Base-by-base conservation (phyloP, 768 basidiomycete species). In the Boletellus ananiceps region DNA sequence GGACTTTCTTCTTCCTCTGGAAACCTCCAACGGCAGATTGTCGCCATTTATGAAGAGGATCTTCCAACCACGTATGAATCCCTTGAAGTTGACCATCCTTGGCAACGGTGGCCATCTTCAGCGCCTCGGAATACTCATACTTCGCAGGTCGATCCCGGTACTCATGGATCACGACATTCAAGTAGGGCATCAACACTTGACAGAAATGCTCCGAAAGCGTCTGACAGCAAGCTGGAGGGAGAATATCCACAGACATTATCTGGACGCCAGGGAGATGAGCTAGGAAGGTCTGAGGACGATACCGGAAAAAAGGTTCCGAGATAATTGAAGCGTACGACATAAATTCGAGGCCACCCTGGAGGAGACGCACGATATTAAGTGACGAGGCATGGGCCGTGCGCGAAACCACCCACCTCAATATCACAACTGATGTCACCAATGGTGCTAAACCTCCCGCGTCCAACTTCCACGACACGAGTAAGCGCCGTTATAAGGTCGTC, bases 391-490 rank as follows among this genome's bases (percentile, higher is more conserved):
- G 9, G 25, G 12, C n/a, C 21, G 29, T 6, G 6, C 29, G 3
- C n/a, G n/a, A 27, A 23, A 35, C 9, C 13, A 53, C 73, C 16
- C 46, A 84, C 88, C 62, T 81, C 78, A 16, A 91, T 74, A 62
- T 96, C 93, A 61, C 93, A 95, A 54, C 82, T 91, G 34, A 96
- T 86, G 61, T 96, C 93, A 2, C 88, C 90, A 18, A 96, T 77
- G 46, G 81, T 85, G 8, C 76, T 75, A 58, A 85, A 84, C 19
- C 87, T 73, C 15, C 74, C 79, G 3, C 70, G 74, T 7, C 79
- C 78, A 2, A 84, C 57, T 8, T 70, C 62, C 34, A 72, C 71
- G 0, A 81, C 84, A 3, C 67, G 71, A 31, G 68, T 54, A 7
- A 84, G 73, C 0, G 82, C 77, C 2, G 65, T 62, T 0, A 68